A percentile compares a stretch with the other conserved stretches of the same genome.
Evolutionary conservation across 495 filamentous ascomycete species (phyloP).

Genomic region (Pseudevernia furfuracea): DNA sequence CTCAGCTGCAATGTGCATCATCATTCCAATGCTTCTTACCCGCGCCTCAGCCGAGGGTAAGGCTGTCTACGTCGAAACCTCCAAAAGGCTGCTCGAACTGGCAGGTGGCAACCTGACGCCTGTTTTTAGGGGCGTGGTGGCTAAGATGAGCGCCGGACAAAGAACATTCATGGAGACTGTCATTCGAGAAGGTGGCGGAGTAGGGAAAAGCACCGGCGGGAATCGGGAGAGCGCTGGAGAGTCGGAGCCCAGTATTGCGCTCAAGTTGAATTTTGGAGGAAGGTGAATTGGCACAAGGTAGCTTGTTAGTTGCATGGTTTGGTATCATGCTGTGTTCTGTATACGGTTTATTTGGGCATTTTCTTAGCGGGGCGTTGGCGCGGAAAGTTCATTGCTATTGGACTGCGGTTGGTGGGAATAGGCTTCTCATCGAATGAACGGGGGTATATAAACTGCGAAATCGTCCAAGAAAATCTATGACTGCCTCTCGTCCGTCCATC

Average conservation of each 20-base stretch:
- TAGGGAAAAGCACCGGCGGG: constrained; percentile 30
- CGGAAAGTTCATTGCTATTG: background rate
- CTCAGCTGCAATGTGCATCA: constrained; percentile 57
- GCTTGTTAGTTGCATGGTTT: background rate
- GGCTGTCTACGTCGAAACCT: constrained; percentile 58
- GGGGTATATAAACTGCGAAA: constrained; percentile 12
- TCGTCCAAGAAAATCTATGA: background rate
- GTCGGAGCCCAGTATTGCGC: constrained; percentile 71
- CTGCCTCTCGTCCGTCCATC: background rate
- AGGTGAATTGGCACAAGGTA: background rate
- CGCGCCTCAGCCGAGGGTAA: constrained; percentile 49
- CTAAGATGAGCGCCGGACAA: constrained; percentile 59
- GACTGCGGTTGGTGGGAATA: background rate
- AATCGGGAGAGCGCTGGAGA: constrained; percentile 34
- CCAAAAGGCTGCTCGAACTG: constrained; percentile 67
- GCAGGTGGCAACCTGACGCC: constrained; percentile 64
- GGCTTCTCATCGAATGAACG: background rate
- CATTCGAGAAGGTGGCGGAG: constrained; percentile 51
- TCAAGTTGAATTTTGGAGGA: constrained; percentile 79
- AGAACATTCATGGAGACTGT: constrained; percentile 76
- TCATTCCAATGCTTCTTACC: constrained; percentile 72
- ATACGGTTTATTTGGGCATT: background rate
- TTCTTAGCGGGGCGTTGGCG: background rate
- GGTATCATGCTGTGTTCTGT: background rate
- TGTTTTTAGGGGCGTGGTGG: constrained; percentile 69